These are phyloP conservation scores for Sonneratia alba DNA, from an alignment of 345 rosid species.

Conservation along the genomic window DNA sequence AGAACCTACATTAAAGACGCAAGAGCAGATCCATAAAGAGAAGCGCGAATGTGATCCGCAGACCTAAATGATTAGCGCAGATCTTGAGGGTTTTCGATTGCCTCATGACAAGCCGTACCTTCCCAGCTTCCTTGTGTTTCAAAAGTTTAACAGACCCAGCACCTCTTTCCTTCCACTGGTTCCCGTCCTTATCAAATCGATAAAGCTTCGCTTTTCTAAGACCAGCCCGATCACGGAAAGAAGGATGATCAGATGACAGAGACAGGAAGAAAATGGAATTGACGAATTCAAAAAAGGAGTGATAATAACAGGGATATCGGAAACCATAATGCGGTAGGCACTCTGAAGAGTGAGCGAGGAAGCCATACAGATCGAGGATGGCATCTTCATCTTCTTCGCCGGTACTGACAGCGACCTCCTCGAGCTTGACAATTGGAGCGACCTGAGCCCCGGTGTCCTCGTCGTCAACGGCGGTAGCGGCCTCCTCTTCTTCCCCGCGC, in stretches of 20 bases:
- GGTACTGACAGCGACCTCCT: slow-evolving; percentile 75
- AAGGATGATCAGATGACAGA: neutral
- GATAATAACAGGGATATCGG: neutral
- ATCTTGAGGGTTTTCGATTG: slow-evolving; percentile 95
- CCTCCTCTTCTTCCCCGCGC: slow-evolving; percentile 63
- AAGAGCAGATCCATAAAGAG: neutral
- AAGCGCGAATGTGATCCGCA: neutral
- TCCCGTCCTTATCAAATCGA: slow-evolving; percentile 71
- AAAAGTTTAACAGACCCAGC: slow-evolving; percentile 82
- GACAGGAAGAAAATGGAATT: neutral
- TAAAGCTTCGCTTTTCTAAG: slow-evolving; percentile 84
- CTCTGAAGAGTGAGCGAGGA: too few relatives aligned
- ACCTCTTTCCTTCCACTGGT: slow-evolving; percentile 95
- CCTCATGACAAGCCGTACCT: slow-evolving; percentile 84
- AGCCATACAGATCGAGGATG: slow-evolving; percentile 62
- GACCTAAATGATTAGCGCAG: slow-evolving; percentile 67
- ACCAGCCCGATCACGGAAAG: neutral
- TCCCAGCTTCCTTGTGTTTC: slow-evolving; percentile 64
- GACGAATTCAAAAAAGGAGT: neutral
- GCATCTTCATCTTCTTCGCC: slow-evolving; percentile 87
- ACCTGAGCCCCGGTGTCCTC: slow-evolving; percentile 95
- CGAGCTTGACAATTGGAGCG: slow-evolving; percentile 73
- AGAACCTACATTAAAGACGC: neutral
- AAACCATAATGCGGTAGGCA: too few relatives aligned
- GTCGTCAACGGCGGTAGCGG: slow-evolving; percentile 58